Evolutionary conservation across 2,329 filamentous ascomycete genomes (phyloP).

Genomic region (Ceratocystiopsis sp.): DNA sequence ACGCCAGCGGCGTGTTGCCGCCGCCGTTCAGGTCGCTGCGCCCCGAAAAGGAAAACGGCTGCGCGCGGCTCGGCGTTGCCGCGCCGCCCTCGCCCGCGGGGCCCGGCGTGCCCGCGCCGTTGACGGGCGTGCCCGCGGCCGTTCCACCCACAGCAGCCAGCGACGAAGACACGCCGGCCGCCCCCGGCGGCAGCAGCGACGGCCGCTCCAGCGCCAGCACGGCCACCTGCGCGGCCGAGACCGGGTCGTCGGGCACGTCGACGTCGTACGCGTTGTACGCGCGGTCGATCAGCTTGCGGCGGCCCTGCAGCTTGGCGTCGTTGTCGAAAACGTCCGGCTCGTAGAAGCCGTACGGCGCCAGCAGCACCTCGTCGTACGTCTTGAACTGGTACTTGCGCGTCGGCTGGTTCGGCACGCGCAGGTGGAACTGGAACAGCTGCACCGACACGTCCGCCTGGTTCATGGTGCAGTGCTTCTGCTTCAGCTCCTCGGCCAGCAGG

Average conservation of each 20-base stretch:
- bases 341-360: conserved; percentile 93
- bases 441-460: conserved; percentile 80
- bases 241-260: conserved; percentile 71
- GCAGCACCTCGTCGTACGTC: conserved; percentile 86
- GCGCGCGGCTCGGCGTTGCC: conserved; percentile 43
- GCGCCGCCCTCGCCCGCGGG: conserved; percentile 22
- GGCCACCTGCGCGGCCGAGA: conserved; percentile 65
- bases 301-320: conserved; percentile 57
- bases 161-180: conserved; percentile 1
- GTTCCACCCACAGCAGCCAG: too few relatives aligned
- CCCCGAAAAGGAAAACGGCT: conserved; percentile 52
- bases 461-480: conserved; percentile 84
- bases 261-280: conserved; percentile 91
- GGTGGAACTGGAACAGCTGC: conserved; percentile 75
- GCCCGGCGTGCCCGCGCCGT: conserved; percentile 15
- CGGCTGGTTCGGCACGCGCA: conserved; percentile 72
- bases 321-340: conserved; percentile 79
- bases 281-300: conserved; percentile 66
- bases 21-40: conserved; percentile 18
- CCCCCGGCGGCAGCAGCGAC: conserved; percentile 29
- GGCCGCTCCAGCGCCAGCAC: conserved; percentile 44
- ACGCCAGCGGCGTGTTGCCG: conserved; percentile 62
- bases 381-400: conserved; percentile 93
- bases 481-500: conserved; percentile 83
- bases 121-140: conserved; percentile 6